Percentiles rank a stretch among this genome's conserved stretches.
These are phyloP conservation scores for Colletotrichum spaethianum DNA, from an alignment of 2,329 filamentous ascomycete genomes.

Conservation along the genomic window DNA sequence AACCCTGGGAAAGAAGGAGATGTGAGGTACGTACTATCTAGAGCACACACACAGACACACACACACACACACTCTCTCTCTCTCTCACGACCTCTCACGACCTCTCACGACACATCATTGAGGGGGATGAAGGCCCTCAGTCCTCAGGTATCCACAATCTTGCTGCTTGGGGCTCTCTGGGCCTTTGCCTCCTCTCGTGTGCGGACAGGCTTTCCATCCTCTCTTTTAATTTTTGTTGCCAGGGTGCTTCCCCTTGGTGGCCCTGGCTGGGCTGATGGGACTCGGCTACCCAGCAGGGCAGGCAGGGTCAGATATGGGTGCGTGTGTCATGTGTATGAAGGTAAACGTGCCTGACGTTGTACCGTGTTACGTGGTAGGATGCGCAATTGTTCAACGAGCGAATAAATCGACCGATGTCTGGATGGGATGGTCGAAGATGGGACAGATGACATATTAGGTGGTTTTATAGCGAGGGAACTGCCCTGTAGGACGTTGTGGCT, in stretches of 20 bases:
- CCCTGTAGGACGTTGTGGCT: background rate
- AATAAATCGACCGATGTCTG: slow-evolving; percentile 20
- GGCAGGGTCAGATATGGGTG: background rate
- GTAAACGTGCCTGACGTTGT: slow-evolving; percentile 4
- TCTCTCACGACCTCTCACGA: too few relatives aligned
- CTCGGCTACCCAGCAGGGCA: background rate
- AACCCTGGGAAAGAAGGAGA: background rate
- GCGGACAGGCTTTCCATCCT: background rate
- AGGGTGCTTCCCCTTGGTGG: background rate
- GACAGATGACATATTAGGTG: slow-evolving; percentile 26
- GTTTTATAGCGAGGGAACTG: slow-evolving; percentile 13
- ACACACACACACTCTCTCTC: too few relatives aligned
- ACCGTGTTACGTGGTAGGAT: background rate
- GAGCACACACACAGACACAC: too few relatives aligned
- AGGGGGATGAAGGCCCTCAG: background rate
- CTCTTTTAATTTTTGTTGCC: background rate
- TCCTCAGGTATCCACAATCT: background rate
- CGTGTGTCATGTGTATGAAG: background rate
- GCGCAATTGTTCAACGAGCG: slow-evolving; percentile 8
- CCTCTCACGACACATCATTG: too few relatives aligned
- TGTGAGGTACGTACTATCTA: background rate
- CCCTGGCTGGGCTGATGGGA: background rate
- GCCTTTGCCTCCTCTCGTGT: background rate
- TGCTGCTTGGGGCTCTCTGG: background rate
- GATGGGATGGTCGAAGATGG: slow-evolving; percentile 38